Evolutionary conservation across 345 rosid genomes (phyloP), one percentile per base, ranked within the genome.

Genomic region (Aurinia saxatilis): DNA sequence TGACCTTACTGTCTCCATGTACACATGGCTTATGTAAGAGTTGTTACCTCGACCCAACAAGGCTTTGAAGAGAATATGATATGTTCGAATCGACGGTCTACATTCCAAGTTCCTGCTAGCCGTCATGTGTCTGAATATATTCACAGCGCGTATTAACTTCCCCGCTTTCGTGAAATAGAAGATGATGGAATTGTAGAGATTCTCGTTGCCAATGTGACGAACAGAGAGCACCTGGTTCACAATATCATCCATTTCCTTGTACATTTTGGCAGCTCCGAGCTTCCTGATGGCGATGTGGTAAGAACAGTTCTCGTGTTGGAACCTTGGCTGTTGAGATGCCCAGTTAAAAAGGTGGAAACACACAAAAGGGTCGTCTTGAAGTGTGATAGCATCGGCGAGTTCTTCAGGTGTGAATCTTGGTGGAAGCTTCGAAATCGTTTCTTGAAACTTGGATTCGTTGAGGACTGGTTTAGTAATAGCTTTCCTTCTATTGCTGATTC

Each of bases 181-280:
- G 10, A 91, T 60, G 33, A 84, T 79, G 0, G 89, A 73, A 45
- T 91, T 91, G 79, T 78, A 88, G 6, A 88, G 79, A 42, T 87
- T 80, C 68, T 91, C 98, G 3, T 81, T 78, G 38, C 89, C 92
- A 2, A 82, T 38, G 8, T 80, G 72, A 37, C 80, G 80, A 75
- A 82, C 73, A 0, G 86, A 84, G 18, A 89, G 88, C 35, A 82
- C 82, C 49, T 92, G 93, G 73, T 86, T 86, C 17, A 92, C 93
- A 33, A 91, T 77, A 63, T 68, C 77, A 52, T 92, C 95, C 96
- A 92, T 92, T 62, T 84, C 96, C 57, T 82, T 44, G 44, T 88
- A 91, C 90, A 91, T 76, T 75, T 86, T 77, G 0, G 95, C 87
- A 6, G 76, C 78, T 29, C 98, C 96, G 2, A 86, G 95, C 85